Conservation (phyloP, 495 filamentous ascomycete species). For the Aspergillus coremiiformis region DNA sequence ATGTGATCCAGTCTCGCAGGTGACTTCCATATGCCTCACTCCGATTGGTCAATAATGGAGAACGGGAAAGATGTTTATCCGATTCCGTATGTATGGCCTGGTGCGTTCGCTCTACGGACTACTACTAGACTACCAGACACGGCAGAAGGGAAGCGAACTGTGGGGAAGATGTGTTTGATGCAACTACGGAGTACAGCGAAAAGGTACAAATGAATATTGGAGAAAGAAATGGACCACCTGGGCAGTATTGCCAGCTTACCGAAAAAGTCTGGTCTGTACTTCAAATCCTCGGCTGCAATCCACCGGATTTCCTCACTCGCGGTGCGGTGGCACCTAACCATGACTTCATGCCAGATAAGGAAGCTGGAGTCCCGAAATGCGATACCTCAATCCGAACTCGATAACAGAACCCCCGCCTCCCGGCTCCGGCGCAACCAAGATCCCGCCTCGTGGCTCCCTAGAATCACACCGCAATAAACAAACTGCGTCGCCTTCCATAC, state of each 20-base stretch:
- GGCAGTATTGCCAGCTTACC: constrained; percentile 77
- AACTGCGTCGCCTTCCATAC: constrained; percentile 93
- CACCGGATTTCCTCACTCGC: constrained; percentile 5
- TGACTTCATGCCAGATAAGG: constrained; percentile 62
- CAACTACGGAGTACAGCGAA: constrained; percentile 66
- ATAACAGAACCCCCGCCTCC: constrained; percentile 77
- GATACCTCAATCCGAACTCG: constrained; percentile 70
- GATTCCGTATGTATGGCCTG: too few relatives aligned
- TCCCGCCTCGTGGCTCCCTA: constrained; percentile 78
- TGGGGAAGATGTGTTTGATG: constrained; percentile 61
- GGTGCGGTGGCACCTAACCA: constrained; percentile 4
- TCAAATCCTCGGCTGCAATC: neutral
- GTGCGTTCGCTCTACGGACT: too few relatives aligned
- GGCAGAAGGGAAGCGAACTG: constrained; percentile 47
- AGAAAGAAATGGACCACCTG: constrained; percentile 99
- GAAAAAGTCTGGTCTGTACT: constrained; percentile 58
- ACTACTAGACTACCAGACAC: constrained; percentile 56
- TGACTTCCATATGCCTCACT: too few relatives aligned
- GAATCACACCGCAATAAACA: constrained; percentile 74
- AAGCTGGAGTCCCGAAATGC: constrained; percentile 71
- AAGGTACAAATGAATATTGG: constrained; percentile 80
- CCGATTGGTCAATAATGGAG: too few relatives aligned
- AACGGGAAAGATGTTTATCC: too few relatives aligned
- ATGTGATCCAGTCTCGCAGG: too few relatives aligned
- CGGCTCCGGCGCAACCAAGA: constrained; percentile 74